A percentile compares a stretch with the other conserved stretches of the same genome.
phyloP scores from a whole-genome alignment of 495 filamentous ascomycete genomes.

The Xylaria longipes region DNA sequence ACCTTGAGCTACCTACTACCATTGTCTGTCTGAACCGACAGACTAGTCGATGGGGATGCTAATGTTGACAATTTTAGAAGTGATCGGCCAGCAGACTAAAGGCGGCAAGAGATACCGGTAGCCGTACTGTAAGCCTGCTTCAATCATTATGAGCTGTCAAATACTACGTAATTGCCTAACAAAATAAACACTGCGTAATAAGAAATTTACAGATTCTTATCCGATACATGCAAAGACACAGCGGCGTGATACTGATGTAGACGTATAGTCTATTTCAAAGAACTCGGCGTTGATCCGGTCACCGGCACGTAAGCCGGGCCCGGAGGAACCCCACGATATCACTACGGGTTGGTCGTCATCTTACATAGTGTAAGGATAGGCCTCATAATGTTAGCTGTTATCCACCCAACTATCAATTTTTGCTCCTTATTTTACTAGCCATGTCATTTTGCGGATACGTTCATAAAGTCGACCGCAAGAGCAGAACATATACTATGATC shows the following conservation, averaged over 20 bases:
- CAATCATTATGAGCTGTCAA: background rate
- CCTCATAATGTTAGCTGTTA: background rate
- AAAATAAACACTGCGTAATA: no score
- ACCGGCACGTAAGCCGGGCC: conserved; percentile 3
- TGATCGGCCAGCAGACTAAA: background rate
- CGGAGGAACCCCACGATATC: background rate
- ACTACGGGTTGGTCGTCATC: background rate
- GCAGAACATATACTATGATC: no score
- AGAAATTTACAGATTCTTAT: no score
- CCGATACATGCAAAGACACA: background rate
- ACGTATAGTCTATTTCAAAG: background rate
- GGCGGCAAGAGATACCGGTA: background rate
- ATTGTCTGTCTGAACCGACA: background rate
- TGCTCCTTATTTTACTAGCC: no score
- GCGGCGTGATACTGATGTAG: background rate
- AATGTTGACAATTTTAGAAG: conserved; percentile 7
- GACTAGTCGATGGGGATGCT: background rate
- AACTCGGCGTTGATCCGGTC: background rate
- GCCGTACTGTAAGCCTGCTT: background rate
- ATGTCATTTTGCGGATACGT: no score
- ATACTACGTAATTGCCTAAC: background rate
- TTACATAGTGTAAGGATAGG: background rate
- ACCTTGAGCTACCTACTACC: background rate
- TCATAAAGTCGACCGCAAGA: no score
- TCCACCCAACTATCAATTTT: background rate